Conservation (phyloP, 1,139 yeast species). For the Saccharomyces hybrid region DNA sequence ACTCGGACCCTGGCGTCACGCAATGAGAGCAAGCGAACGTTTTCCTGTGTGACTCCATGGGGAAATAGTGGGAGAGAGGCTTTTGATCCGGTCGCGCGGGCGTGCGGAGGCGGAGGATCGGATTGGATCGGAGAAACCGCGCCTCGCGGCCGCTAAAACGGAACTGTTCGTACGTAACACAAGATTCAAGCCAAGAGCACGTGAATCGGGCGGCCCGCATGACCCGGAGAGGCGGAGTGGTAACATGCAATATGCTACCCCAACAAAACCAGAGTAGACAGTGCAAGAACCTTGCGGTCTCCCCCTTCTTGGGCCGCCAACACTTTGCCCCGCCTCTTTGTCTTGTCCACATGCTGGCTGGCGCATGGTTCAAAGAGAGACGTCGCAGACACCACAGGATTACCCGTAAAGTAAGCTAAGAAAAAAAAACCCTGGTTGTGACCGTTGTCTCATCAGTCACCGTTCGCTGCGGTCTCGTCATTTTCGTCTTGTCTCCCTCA, state of each 20-base stretch:
- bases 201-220: neutral
- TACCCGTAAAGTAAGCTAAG: neutral
- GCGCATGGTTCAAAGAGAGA: neutral
- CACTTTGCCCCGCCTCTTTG: neutral
- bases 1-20: too few species aligned
- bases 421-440: neutral
- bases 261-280: neutral
- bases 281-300: neutral
- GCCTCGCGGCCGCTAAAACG: neutral
- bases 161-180: neutral
- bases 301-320: neutral
- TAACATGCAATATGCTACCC: neutral
- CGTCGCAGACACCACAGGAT: neutral
- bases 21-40: too few species aligned
- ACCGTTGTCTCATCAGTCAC: neutral
- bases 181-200: neutral
- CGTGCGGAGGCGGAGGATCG: too few species aligned
- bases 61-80: too few species aligned
- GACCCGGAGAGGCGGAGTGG: neutral
- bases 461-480: neutral
- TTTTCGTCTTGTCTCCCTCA: neutral
- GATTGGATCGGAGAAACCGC: too few species aligned
- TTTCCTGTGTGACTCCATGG: too few species aligned
- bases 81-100: too few species aligned
- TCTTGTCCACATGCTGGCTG: too few species aligned